Evolutionary conservation across 768 basidiomycete genomes (phyloP).

Genomic region (Mycena sanguinolenta): DNA sequence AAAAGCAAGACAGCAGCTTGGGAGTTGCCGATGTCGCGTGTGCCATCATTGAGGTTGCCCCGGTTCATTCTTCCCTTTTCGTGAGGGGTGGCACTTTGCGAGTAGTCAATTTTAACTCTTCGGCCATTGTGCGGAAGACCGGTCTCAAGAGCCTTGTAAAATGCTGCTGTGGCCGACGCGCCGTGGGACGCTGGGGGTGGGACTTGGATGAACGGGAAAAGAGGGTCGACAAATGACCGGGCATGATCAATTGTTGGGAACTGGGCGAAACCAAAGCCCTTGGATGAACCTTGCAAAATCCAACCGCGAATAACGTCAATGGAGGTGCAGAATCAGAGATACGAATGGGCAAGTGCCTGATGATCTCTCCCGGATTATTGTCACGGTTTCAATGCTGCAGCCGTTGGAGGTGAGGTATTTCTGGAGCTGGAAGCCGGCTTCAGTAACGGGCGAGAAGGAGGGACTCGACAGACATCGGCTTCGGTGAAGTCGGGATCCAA

Average conservation of each 20-base stretch:
- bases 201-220: conserved; percentile 92
- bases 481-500: conserved; percentile 93
- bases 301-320: conserved; percentile 81
- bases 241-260: conserved; percentile 91
- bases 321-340: conserved; percentile 71
- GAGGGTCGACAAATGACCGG: conserved; percentile 89
- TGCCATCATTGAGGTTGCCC: conserved; percentile 90
- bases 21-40: conserved; percentile 92
- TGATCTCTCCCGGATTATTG: conserved; percentile 96
- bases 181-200: conserved; percentile 93
- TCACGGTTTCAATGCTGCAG: conserved; percentile 87
- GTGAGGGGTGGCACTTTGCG: conserved; percentile 83
- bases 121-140: conserved; percentile 82
- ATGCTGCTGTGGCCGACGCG: conserved; percentile 78
- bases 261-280: conserved; percentile 97
- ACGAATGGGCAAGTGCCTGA: conserved; percentile 94
- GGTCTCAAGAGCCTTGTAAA: conserved; percentile 81
- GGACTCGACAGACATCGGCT: conserved; percentile 82
- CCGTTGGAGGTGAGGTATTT: conserved; percentile 79
- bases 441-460: conserved; percentile 52
- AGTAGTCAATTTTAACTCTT: conserved; percentile 96
- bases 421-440: conserved; percentile 75
- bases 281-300: conserved; percentile 89
- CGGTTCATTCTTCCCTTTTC: conserved; percentile 71
- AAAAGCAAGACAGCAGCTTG: conserved; percentile 89